Percentiles rank a stretch among this genome's conserved stretches.
phyloP scores from a whole-genome alignment of 1,284 basidiomycete species.

The Malassezia dermatis region DNA sequence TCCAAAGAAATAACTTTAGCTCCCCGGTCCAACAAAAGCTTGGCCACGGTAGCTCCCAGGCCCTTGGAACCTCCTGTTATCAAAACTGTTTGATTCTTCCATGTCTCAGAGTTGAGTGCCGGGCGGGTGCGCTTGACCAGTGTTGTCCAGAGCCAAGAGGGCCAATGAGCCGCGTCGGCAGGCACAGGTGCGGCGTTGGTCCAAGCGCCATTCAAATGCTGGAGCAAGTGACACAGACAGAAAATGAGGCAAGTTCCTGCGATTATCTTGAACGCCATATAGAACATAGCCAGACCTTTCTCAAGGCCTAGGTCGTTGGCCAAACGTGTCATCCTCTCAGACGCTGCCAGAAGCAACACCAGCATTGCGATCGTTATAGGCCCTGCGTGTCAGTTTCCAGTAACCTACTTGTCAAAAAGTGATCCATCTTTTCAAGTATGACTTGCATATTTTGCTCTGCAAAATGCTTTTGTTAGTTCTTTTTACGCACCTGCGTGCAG shows the following conservation, averaged over 20 bases:
- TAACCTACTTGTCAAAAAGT: neutral
- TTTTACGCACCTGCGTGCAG: neutral
- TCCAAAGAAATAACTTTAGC: slow-evolving; percentile 77
- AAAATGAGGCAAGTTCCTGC: neutral
- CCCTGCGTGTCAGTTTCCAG: neutral
- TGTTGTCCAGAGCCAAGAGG: neutral
- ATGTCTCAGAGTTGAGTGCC: neutral
- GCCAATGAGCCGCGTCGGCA: neutral
- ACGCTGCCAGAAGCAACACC: neutral
- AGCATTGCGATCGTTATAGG: neutral
- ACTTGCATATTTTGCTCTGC: neutral
- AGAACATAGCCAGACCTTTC: neutral
- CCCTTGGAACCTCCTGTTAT: slow-evolving; percentile 62
- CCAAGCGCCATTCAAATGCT: slow-evolving; percentile 2
- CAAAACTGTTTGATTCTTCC: slow-evolving; percentile 25
- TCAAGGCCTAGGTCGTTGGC: neutral
- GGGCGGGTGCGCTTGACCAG: neutral
- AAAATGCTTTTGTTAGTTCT: neutral
- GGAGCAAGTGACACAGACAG: neutral
- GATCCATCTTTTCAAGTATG: neutral
- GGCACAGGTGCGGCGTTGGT: slow-evolving; percentile 10
- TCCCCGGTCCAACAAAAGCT: slow-evolving; percentile 67
- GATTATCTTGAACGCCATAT: neutral
- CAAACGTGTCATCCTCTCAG: neutral
- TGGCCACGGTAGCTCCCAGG: slow-evolving; percentile 71